These are phyloP conservation scores for Colletotrichum musicola DNA, from an alignment of 2,329 filamentous ascomycete species.

Conservation along the genomic window DNA sequence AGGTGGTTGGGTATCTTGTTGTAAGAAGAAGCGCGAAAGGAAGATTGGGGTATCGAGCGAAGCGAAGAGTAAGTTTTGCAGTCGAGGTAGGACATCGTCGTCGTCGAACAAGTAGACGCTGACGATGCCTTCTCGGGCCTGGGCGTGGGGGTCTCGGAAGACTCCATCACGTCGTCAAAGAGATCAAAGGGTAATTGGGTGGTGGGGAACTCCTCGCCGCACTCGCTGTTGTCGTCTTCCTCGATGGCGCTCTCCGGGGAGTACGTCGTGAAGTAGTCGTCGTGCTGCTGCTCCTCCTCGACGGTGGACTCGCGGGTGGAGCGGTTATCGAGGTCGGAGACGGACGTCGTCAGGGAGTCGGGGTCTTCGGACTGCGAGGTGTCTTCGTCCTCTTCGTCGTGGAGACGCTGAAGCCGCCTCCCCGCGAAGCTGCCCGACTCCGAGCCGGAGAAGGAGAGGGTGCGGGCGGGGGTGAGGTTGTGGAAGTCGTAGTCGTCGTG, in stretches of 20 bases:
- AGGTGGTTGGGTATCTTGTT: constrained; percentile 48
- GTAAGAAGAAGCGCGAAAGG: constrained; percentile 50
- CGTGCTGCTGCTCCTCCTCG: constrained; percentile 46
- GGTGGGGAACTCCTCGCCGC: constrained; percentile 50
- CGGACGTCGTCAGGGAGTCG: constrained; percentile 58
- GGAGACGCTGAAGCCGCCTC: constrained; percentile 41
- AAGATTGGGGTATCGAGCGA: constrained; percentile 50
- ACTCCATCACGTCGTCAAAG: constrained; percentile 51
- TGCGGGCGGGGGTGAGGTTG: constrained; percentile 58
- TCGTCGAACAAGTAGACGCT: not conserved
- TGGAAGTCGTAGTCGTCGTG: constrained; percentile 48
- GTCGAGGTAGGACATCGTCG: constrained; percentile 52
- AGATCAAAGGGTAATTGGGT: constrained; percentile 55
- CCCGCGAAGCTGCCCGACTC: constrained; percentile 56
- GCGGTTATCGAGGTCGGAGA: constrained; percentile 59
- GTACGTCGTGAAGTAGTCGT: constrained; percentile 22
- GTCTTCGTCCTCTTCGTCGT: constrained; percentile 50
- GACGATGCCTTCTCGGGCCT: constrained; percentile 48
- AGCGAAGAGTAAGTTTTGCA: constrained; percentile 47
- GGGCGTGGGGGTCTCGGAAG: constrained; percentile 58
- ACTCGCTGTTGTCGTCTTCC: constrained; percentile 38
- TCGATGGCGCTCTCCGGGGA: constrained; percentile 47
- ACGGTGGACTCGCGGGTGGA: constrained; percentile 47
- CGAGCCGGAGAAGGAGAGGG: constrained; percentile 65
- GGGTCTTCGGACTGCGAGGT: constrained; percentile 60